Base-by-base conservation (phyloP, 805 yeast genomes). In the Metschnikowia corniflorae region DNA sequence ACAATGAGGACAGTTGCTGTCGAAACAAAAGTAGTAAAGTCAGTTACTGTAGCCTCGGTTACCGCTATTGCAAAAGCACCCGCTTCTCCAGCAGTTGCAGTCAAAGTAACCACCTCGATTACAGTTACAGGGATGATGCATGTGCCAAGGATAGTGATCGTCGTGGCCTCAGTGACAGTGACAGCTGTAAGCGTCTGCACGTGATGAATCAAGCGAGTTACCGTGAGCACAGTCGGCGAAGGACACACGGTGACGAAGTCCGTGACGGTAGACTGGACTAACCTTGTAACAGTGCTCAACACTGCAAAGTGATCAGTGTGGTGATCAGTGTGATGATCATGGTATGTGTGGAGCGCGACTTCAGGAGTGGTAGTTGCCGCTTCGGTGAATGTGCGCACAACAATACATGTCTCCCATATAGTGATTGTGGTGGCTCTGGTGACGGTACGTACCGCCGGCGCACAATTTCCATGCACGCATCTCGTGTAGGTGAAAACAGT, bases 161-260 rank as follows among this genome's bases (percentile, higher is more conserved):
- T 63, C 37, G 55, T 46, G 13, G 65, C 57, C 33, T 46, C 53
- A 16, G 62, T 46, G 41, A 61, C 64, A 28, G 64, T 54, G 41
- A 61, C 45, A 14, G 33, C 33, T 5, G 49, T 40, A 27, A 58
- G 55, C 14, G 43, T 46, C 51, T 66, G 62, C 30, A 43, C 39
- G 36, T 54, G 37, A 31, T 54, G 48, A 21, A 35, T 32, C 46
- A 67, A 60, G 28, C 58, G 57, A 40, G 63, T 64, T 37, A 64
- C 39, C 36, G 63, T 57, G 31, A 64, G 31, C 24, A 58, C 54
- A 29, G 70, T 64, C 25, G 59, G 37, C 29, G 44, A 46, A 40
- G 70, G 68, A 47, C 68, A 64, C 60, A 54, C 61, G 42, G 69
- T 64, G 47, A 57, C 50, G 55, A 47, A 62, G 42, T 51, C 65